Evolutionary conservation across 305 asterid genomes (phyloP).

Genomic region (Nicotiana rustica): DNA sequence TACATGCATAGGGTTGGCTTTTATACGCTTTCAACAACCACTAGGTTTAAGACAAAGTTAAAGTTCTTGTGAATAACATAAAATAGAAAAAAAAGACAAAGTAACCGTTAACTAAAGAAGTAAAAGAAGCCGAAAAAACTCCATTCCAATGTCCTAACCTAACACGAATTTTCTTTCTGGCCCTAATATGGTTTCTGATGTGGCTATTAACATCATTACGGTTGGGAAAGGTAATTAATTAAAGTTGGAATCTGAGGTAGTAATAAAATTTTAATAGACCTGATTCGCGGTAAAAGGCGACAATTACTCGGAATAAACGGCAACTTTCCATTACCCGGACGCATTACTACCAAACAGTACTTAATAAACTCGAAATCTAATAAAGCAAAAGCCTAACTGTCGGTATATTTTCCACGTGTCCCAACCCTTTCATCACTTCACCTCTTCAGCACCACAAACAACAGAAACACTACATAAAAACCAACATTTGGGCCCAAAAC

Average conservation of each 20-base stretch:
- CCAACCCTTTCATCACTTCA: not conserved
- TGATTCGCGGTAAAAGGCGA: not conserved
- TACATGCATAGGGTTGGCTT: not conserved
- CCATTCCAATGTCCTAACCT: not conserved
- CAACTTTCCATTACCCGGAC: not conserved
- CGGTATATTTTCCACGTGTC: slow-evolving; percentile 30
- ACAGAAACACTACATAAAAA: not conserved
- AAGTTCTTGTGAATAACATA: not conserved
- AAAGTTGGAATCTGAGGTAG: not conserved
- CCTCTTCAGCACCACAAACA: not conserved
- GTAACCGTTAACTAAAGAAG: not conserved
- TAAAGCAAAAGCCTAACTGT: not conserved
- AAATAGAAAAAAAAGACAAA: not conserved
- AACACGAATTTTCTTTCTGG: too few relatives aligned
- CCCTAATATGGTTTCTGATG: not conserved
- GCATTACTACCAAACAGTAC: not conserved
- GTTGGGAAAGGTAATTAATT: not conserved
- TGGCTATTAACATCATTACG: not conserved
- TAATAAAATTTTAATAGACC: not conserved
- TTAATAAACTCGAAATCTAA: not conserved
- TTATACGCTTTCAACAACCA: not conserved
- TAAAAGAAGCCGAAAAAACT: not conserved
- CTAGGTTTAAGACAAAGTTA: not conserved
- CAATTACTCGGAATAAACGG: not conserved
- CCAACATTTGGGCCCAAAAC: slow-evolving; percentile 17